Evolutionary conservation across 495 filamentous ascomycete genomes (phyloP), one percentile per base, ranked within the genome.

Genomic region (Clohesyomyces aquaticus): DNA sequence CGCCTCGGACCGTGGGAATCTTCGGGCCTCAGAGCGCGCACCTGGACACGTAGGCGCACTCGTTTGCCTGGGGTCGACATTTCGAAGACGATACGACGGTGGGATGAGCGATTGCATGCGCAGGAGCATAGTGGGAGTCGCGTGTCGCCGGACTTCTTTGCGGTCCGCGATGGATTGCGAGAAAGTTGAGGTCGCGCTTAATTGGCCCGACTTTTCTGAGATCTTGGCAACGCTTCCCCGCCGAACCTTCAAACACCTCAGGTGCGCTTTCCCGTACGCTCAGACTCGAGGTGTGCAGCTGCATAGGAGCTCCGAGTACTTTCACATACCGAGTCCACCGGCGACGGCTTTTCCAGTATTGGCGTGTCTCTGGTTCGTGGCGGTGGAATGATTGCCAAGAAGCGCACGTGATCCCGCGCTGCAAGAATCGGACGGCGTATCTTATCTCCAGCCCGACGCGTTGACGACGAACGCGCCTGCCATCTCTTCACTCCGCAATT

Each of bases 31-130:
- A 67, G 63, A 4, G 67, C 53, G 19, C 66, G 59, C 14, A 70
- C 59, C 28, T 70, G 29, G 8, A 70, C 56, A 16, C 45, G 57
- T 26, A 70, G 41, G 4, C 67, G 63, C 59, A 70, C 66, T 25
- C 42, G 29, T 4, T 2, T 6, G 16, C 22, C 18, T n/a, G 61
- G 0, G n/a, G 47, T n/a, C 25, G 61, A 43, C 45, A 59, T 53
- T 19, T 28, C 12, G 9, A 4, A 23, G 19, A 2, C 12, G 10
- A n/a, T 1, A 19, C 2, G n/a, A 26, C 38, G 63, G 46, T 35
- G 19, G 16, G 28, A 12, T 55, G 19, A 16, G 18, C 29, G 52
- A 41, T 23, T 2, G 35, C 28, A 45, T 10, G 52, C 43, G 51
- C 47, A 32, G 47, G 18, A n/a, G 41, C 57, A 67, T 61, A 56